phyloP scores from a whole-genome alignment of 345 rosid genomes.

The Brassica incana region DNA sequence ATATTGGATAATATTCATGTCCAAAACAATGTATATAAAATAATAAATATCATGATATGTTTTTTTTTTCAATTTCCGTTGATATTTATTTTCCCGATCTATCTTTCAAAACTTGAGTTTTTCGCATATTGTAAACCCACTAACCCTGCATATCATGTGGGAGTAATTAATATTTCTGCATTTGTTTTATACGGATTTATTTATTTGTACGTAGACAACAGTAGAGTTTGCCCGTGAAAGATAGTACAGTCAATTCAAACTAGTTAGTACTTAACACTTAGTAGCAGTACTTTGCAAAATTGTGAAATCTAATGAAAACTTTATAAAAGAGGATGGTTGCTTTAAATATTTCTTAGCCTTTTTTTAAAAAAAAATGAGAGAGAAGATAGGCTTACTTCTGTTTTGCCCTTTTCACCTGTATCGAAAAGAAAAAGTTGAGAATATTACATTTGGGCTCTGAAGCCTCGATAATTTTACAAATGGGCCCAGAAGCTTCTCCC shows the following conservation, averaged over 20 bases:
- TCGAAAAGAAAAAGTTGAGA: slow-evolving; percentile 15
- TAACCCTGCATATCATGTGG: slow-evolving; percentile 19
- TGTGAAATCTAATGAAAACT: neutral
- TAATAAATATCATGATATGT: neutral
- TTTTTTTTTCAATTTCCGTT: neutral
- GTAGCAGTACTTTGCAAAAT: neutral
- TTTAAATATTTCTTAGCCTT: neutral
- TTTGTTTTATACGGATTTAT: neutral
- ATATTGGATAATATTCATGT: neutral
- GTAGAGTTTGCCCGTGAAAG: neutral
- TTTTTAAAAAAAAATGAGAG: neutral
- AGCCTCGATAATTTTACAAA: slow-evolving; percentile 12
- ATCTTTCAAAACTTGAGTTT: neutral
- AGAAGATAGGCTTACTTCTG: slow-evolving; percentile 21
- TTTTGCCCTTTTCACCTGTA: slow-evolving; percentile 30
- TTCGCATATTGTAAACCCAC: neutral
- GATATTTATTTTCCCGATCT: neutral
- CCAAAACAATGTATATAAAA: neutral
- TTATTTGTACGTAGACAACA: neutral
- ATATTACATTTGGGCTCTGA: slow-evolving; percentile 22
- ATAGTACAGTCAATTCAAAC: neutral
- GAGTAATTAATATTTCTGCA: neutral
- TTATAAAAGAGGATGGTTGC: neutral
- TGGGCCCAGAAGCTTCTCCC: slow-evolving; percentile 9
- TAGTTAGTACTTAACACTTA: neutral